Base-by-base conservation (phyloP, 1,139 yeast genomes). In the Geotrichum aggregatum region DNA sequence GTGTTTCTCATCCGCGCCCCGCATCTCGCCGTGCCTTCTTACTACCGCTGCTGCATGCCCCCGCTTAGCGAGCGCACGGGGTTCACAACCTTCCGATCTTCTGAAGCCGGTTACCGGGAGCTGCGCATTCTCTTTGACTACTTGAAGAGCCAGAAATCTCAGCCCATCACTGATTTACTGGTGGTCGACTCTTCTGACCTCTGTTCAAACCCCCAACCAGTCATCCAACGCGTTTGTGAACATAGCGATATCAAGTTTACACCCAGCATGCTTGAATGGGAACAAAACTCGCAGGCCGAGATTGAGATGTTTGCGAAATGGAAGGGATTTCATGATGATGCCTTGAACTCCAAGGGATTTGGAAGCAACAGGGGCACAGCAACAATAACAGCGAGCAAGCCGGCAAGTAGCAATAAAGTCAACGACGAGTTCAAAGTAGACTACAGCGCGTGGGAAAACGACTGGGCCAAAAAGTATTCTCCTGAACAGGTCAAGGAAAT, bases 311-410 rank as follows among this genome's bases (percentile, higher is more conserved):
- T 64, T 50, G 61, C 60, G 24, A 64, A 63, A 42, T 64, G 68
- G 68, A 58, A 59, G 33, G 68, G 68, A 6, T 64, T 62, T 54
- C 68, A 64, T 39, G 65, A 63, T 34, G 66, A 63, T 35, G 66
- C 63, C 6, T 56, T 64, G 24, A 56, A 60, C 18, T 58, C 64
- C 13, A 57, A 60, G 11, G 66, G 68, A 6, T 64, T 64, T 55
- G 43, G 56, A 14, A 13, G 33, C n/a, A 18, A 38, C 14, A 10
- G 36, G 4, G 31, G 39, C 13, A 14, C 28, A 10, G 2, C 24
- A 19, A 14, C 34, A n/a, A n/a, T n/a, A n/a, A n/a, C n/a, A n/a
- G n/a, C n/a, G n/a, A n/a, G n/a, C n/a, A n/a, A n/a, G n/a, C n/a
- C n/a, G n/a, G n/a, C n/a, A n/a, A n/a, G n/a, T 14, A 21, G 16